A percentile compares a stretch with the other conserved stretches of the same genome.
Conservation (phyloP, 352 stramenopile species). For the Aphanomyces astaci region DNA sequence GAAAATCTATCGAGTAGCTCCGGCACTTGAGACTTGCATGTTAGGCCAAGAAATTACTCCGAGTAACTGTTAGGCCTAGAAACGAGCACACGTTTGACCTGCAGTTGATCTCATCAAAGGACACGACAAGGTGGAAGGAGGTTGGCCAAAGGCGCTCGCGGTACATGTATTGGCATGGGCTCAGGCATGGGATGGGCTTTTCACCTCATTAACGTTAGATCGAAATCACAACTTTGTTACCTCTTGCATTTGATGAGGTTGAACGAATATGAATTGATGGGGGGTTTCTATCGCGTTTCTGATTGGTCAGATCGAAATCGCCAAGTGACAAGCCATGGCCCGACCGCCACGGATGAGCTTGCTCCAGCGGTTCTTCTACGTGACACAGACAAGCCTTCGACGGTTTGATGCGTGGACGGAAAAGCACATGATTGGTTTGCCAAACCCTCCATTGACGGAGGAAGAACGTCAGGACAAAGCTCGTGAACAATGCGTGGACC, state of each 20-base stretch:
- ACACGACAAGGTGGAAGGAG: too few relatives aligned
- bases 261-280: neutral
- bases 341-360: conserved; percentile 34
- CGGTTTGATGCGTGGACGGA: conserved; percentile 43
- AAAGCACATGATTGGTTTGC: conserved; percentile 52
- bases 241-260: neutral
- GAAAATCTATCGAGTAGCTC: too few relatives aligned
- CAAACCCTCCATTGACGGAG: conserved; percentile 42
- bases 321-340: neutral
- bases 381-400: conserved; percentile 57
- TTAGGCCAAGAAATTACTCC: too few relatives aligned
- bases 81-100: too few relatives aligned
- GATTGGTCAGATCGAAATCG: neutral
- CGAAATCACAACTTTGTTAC: neutral
- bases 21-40: too few relatives aligned
- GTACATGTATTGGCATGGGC: too few relatives aligned
- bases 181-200: too few relatives aligned
- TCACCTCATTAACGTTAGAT: too few relatives aligned
- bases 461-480: conserved; percentile 39
- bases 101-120: too few relatives aligned
- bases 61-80: too few relatives aligned
- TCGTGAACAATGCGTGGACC: conserved; percentile 51
- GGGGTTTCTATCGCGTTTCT: too few relatives aligned
- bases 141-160: too few relatives aligned
- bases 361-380: conserved; percentile 61